Evolutionary conservation across 148 eudicot species (phyloP).

Genomic region (Arctostaphylos glauca): DNA sequence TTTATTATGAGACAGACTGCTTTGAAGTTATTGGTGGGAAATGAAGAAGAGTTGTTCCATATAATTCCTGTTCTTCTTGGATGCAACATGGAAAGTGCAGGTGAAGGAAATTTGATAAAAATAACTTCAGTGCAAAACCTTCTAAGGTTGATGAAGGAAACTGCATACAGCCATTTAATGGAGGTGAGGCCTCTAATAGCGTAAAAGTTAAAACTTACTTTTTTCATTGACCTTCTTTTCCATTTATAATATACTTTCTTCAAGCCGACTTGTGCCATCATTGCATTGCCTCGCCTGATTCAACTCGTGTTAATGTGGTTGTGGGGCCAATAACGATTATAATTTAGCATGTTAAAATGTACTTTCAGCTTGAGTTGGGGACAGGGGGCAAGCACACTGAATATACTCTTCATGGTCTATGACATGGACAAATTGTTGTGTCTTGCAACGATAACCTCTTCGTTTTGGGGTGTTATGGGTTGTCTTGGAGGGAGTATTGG

Average conservation of each 20-base stretch:
- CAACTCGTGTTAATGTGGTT: not conserved
- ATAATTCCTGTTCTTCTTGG: slow-evolving; percentile 75
- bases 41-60: slow-evolving; percentile 52
- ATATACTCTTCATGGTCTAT: not conserved
- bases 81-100: slow-evolving; percentile 40
- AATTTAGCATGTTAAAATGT: not conserved
- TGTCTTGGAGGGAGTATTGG: not conserved
- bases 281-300: not conserved
- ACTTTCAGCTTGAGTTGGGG: not conserved
- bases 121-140: slow-evolving; percentile 41
- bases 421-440: not conserved
- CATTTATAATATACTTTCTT: not conserved
- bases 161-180: slow-evolving; percentile 89
- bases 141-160: slow-evolving; percentile 59
- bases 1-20: slow-evolving; percentile 60
- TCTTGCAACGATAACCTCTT: not conserved
- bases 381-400: not conserved
- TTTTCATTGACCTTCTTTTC: not conserved
- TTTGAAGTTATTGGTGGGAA: slow-evolving; percentile 64
- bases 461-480: not conserved
- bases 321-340: not conserved
- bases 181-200: slow-evolving; percentile 50
- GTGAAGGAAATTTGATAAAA: slow-evolving; percentile 41
- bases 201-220: not conserved
- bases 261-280: not conserved